Evolutionary conservation across 805 yeast species (phyloP).

Genomic region (Suhomyces sp.): DNA sequence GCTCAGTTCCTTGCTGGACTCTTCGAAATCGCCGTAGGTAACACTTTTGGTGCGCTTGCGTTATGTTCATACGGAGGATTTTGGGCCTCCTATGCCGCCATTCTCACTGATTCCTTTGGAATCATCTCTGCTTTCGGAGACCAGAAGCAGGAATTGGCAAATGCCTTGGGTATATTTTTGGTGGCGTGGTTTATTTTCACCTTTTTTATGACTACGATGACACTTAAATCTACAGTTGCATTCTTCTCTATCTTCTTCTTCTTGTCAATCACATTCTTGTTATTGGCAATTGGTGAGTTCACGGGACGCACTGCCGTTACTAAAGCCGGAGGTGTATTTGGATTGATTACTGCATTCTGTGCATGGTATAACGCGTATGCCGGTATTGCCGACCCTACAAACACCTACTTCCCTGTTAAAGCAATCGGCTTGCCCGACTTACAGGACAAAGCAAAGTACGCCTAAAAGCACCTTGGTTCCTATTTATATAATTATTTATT

Average conservation of each 20-base stretch:
- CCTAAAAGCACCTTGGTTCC: background rate
- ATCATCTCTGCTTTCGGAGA: conserved; percentile 34
- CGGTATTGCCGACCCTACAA: conserved; percentile 55
- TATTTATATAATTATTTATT: background rate
- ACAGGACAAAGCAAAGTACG: conserved; percentile 8
- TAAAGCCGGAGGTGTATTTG: conserved; percentile 44
- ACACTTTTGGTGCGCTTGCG: conserved; percentile 72
- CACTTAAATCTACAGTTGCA: conserved; percentile 43
- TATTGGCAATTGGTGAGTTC: conserved; percentile 40
- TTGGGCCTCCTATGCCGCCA: conserved; percentile 74
- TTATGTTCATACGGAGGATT: conserved; percentile 65
- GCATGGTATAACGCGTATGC: conserved; percentile 49
- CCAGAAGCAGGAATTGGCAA: conserved; percentile 22
- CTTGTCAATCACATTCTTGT: conserved; percentile 39
- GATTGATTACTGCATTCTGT: conserved; percentile 38
- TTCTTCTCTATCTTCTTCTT: conserved; percentile 42
- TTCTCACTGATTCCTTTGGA: conserved; percentile 40
- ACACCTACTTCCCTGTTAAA: conserved; percentile 53
- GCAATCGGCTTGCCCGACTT: conserved; percentile 52
- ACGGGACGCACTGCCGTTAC: conserved; percentile 23
- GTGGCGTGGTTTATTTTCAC: conserved; percentile 46
- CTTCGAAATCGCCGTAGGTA: conserved; percentile 73
- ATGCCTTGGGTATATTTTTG: conserved; percentile 39
- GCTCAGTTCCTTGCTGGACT: conserved; percentile 71
- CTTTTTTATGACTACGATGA: conserved; percentile 39